Percentiles rank a stretch among this genome's conserved stretches.
phyloP scores from a whole-genome alignment of 192 early-diverging fungal species.

The Coemansia erecta region DNA sequence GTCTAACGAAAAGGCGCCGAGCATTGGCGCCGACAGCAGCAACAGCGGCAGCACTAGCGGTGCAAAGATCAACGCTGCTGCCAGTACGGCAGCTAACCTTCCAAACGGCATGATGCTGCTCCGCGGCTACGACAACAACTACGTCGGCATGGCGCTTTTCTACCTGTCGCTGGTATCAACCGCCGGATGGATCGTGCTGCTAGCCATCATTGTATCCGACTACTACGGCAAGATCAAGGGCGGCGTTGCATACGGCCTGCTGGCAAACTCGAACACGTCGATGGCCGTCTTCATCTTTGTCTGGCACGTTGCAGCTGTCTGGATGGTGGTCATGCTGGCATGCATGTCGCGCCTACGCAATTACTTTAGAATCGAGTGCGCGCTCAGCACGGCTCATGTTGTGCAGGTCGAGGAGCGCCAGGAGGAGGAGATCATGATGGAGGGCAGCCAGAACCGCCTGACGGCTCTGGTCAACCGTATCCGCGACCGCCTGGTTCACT shows the following conservation, averaged over 20 bases:
- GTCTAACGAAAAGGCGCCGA: not conserved
- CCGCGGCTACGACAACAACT: constrained; percentile 62
- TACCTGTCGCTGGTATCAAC: constrained; percentile 56
- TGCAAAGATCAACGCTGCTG: not conserved
- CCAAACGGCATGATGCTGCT: constrained; percentile 53
- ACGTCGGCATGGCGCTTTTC: constrained; percentile 55
- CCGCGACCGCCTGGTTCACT: constrained; percentile 30
- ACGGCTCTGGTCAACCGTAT: constrained; percentile 42
- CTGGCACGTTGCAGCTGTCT: constrained; percentile 73
- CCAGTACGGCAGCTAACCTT: constrained; percentile 1
- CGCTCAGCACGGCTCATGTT: constrained; percentile 43
- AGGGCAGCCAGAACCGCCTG: constrained; percentile 46
- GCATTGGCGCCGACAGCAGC: not conserved
- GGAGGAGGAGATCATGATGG: constrained; percentile 54
- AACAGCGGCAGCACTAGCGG: not conserved
- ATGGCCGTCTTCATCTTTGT: constrained; percentile 66
- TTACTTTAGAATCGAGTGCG: constrained; percentile 68
- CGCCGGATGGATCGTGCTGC: constrained; percentile 63
- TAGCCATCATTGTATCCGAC: constrained; percentile 69
- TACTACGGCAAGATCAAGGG: constrained; percentile 68
- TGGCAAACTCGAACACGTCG: constrained; percentile 61
- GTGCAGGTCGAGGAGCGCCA: constrained; percentile 60
- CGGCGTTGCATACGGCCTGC: constrained; percentile 54
- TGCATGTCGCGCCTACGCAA: constrained; percentile 55
- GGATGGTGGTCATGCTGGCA: constrained; percentile 61